These are phyloP conservation scores for Rhexocercosporidium sp. DNA, from an alignment of 2,329 filamentous ascomycete genomes.

Conservation along the genomic window DNA sequence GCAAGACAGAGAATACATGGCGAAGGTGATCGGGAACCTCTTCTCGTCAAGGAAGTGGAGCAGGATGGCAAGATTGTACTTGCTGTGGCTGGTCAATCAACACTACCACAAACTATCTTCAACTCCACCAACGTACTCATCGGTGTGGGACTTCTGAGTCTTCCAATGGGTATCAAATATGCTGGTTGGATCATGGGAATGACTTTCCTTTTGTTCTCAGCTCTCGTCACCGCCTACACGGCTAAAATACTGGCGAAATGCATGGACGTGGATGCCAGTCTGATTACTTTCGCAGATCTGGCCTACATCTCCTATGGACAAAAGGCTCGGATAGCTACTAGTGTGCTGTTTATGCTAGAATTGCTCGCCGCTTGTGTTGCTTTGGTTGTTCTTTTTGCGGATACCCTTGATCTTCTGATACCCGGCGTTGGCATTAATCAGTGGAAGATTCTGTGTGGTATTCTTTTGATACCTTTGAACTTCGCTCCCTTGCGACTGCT, in stretches of 20 bases:
- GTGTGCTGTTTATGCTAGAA: conserved; percentile 86
- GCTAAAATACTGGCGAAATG: conserved; percentile 85
- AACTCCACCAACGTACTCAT: conserved; percentile 87
- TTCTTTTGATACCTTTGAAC: conserved; percentile 80
- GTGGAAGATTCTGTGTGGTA: conserved; percentile 86
- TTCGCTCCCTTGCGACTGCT: conserved; percentile 84
- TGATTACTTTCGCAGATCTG: conserved; percentile 94
- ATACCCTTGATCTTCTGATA: conserved; percentile 81
- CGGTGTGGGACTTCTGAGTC: conserved; percentile 84
- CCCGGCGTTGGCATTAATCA: conserved; percentile 69
- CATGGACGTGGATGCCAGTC: conserved; percentile 80
- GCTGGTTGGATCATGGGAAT: conserved; percentile 88
- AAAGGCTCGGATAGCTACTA: conserved; percentile 79
- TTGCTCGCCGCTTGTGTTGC: conserved; percentile 88
- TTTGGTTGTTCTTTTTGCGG: conserved; percentile 89
- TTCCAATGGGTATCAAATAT: conserved; percentile 87
- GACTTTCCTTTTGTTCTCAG: conserved; percentile 73
- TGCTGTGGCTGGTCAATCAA: conserved; percentile 91
- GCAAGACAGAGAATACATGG: conserved; percentile 49
- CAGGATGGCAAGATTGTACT: conserved; percentile 86
- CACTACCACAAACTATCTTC: conserved; percentile 91
- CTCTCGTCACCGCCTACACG: conserved; percentile 81
- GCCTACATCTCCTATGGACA: conserved; percentile 90
- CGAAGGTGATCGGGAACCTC: conserved; percentile 69
- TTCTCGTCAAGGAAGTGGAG: conserved; percentile 88